Evolutionary conservation across 352 stramenopile species (phyloP).

Genomic region (Pythium pyrilobum): DNA sequence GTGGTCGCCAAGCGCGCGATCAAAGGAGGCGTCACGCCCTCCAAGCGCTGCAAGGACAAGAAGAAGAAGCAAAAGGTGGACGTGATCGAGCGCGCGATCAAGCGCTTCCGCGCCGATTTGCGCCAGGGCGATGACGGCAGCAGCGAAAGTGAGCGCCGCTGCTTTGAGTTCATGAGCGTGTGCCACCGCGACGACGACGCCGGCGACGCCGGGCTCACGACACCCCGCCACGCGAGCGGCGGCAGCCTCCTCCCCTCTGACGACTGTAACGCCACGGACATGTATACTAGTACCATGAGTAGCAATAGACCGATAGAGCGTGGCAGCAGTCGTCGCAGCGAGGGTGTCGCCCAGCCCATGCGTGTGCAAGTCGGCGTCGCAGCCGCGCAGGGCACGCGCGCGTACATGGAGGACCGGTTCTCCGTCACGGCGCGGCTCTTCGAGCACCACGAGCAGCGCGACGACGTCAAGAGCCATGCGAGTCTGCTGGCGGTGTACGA

Average conservation of each 20-base stretch:
- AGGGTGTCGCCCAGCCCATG: conserved; percentile 23
- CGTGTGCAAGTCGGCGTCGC: conserved; percentile 36
- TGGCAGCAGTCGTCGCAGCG: conserved; percentile 6
- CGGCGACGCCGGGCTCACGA: conserved; percentile 2
- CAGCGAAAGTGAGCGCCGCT: conserved; percentile 11
- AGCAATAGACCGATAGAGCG: conserved; percentile 8
- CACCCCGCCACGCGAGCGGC: neutral
- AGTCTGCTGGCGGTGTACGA: conserved; percentile 68
- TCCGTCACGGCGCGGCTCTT: conserved; percentile 59
- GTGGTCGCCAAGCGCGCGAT: conserved; percentile 16
- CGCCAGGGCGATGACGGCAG: conserved; percentile 12
- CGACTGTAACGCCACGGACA: neutral
- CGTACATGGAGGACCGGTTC: conserved; percentile 81
- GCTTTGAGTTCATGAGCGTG: conserved; percentile 48
- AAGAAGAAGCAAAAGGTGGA: conserved; percentile 55
- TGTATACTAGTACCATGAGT: conserved; percentile 1
- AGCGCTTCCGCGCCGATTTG: conserved; percentile 35
- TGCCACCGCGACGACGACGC: conserved; percentile 21
- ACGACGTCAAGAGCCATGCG: conserved; percentile 26
- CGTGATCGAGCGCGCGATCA: conserved; percentile 55
- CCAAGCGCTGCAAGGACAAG: conserved; percentile 52
- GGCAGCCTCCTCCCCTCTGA: neutral
- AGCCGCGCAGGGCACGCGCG: conserved; percentile 51
- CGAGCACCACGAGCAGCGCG: conserved; percentile 33
- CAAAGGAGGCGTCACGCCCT: conserved; percentile 29